Evolutionary conservation across 352 stramenopile genomes (phyloP).

Genomic region (Pythium grandisporangium): DNA sequence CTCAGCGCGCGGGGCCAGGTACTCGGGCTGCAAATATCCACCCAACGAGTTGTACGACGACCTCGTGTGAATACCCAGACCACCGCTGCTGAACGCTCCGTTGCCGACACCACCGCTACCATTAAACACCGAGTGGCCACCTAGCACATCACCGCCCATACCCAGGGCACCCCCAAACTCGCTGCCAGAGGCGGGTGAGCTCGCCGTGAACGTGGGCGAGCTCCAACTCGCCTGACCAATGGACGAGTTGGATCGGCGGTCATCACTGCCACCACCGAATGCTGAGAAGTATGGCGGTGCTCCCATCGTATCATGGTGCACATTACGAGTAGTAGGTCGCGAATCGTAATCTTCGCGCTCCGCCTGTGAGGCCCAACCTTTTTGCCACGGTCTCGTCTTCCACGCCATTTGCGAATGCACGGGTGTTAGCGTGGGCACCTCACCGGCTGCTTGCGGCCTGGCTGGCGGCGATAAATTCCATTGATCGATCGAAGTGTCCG

Average conservation of each 20-base stretch:
- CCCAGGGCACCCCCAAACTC: slow-evolving; percentile 43
- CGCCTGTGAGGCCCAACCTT: slow-evolving; percentile 15
- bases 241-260: slow-evolving; percentile 7
- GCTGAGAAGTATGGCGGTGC: slow-evolving; percentile 17
- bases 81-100: slow-evolving; percentile 5
- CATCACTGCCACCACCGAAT: slow-evolving; percentile 11
- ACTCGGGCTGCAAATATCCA: slow-evolving; percentile 53
- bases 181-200: slow-evolving; percentile 13
- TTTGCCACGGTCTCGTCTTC: slow-evolving; percentile 15
- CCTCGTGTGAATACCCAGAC: slow-evolving; percentile 10
- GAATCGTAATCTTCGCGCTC: slow-evolving; percentile 29
- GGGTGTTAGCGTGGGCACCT: slow-evolving; percentile 32
- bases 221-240: slow-evolving; percentile 16
- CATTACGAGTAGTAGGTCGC: slow-evolving; percentile 18
- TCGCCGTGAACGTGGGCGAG: slow-evolving; percentile 11
- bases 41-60: slow-evolving; percentile 45
- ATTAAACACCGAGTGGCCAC: slow-evolving; percentile 9
- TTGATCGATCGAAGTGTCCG: slow-evolving; percentile 66
- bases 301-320: slow-evolving; percentile 9
- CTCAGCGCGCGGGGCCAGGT: slow-evolving; percentile 28
- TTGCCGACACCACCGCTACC: slow-evolving; percentile 13
- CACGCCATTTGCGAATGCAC: slow-evolving; percentile 19
- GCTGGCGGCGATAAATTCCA: slow-evolving; percentile 65
- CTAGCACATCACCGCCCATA: slow-evolving; percentile 18
- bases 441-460: slow-evolving; percentile 24